Evolutionary conservation across 805 yeast species (phyloP), one percentile per base, ranked within the genome.

Genomic region (Metschnikowia koreensis): DNA sequence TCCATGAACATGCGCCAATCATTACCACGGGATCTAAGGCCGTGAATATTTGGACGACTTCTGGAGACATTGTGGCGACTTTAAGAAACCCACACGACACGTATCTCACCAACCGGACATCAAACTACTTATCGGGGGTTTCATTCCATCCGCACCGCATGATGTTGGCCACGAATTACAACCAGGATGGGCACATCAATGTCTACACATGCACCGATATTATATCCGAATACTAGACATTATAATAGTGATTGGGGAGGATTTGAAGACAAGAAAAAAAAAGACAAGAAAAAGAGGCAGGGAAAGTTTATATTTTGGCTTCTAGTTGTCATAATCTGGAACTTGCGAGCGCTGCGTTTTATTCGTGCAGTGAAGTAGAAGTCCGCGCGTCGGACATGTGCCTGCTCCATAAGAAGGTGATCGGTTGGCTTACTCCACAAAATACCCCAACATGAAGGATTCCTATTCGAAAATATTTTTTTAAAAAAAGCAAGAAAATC

Each of bases 1-100:
- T 89, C 6, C 99, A 94, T 69, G 99, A 94, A 62, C 99, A 94
- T 70, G 99, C 98, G 0, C 98, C 99, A 1, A 77, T 94, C 2
- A 81, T 94, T 51, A 93, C 92, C 1, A 87, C 97, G 3, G 97
- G 97, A 0, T 84, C 92, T 1, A 86, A 86, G 55, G 77, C 81
- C 36, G 83, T 91, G 13, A 86, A 89, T 42, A 69, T 94, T 6
- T 92, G 94, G 88, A 83, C 96, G 3, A 89, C 97, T 0, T 73
- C 87, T 0, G 98, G 98, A 2, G 87, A 88, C 53, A 66, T 81
- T 49, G 71, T 92, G 7, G 73, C 89, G 1, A 77, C 80, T 9
- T 80, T 92, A 57, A 79, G 78, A 61, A 83, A 65, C 64, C 76
- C 80, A 37, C 69, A 73, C 62, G 69, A 72, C 58, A 63, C 62